These are phyloP conservation scores for Aegilops speltoides DNA, from an alignment of 176 grass and related monocot species.

Conservation along the genomic window DNA sequence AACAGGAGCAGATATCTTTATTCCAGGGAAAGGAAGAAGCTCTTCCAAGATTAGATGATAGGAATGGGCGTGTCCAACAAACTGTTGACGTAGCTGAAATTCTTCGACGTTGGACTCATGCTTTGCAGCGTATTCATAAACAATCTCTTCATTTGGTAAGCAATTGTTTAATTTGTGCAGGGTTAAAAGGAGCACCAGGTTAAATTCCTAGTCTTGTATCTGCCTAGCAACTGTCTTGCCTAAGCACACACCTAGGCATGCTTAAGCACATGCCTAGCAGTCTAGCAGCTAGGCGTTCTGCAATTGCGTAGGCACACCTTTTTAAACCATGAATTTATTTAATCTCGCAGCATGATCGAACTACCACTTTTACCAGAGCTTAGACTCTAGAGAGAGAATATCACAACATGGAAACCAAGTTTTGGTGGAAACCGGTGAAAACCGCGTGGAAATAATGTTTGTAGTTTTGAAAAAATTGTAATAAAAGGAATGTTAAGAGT, in stretches of 20 bases:
- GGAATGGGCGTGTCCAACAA: constrained; percentile 59
- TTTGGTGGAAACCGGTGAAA: no score
- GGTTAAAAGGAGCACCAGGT: background rate
- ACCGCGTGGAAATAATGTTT: no score
- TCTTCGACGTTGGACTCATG: constrained; percentile 98
- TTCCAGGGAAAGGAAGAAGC: constrained; percentile 69
- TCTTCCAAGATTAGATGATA: constrained; percentile 76
- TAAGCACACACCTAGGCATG: background rate
- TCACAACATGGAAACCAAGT: no score
- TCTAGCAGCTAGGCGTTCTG: background rate
- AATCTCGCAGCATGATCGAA: background rate
- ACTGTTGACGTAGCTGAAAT: constrained; percentile 96
- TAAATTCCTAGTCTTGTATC: background rate
- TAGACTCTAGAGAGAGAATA: background rate
- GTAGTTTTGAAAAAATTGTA: no score
- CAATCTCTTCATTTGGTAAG: constrained; percentile 98
- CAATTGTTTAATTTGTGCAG: constrained; percentile 22
- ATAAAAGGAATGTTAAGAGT: no score
- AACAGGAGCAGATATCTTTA: constrained; percentile 49
- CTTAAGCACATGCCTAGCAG: background rate
- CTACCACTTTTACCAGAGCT: constrained; percentile 1
- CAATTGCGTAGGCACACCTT: background rate
- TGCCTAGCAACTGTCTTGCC: background rate
- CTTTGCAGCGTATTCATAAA: constrained; percentile 99
- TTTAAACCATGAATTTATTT: constrained; percentile 5